phyloP scores from a whole-genome alignment of 768 basidiomycete species.

The Mycena amicta region DNA sequence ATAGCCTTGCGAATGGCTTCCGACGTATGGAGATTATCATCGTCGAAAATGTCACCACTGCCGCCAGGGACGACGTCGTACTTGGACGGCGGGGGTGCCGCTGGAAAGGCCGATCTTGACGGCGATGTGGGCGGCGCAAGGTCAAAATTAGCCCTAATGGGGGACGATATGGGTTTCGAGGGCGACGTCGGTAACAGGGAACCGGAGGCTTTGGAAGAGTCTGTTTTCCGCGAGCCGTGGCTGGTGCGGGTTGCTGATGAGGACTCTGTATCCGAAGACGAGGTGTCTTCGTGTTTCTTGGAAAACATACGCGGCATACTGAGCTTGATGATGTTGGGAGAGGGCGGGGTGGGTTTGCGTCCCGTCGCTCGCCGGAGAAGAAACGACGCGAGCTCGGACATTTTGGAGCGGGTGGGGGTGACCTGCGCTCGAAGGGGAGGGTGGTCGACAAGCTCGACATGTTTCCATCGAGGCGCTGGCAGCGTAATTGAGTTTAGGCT shows the following conservation, averaged over 20 bases:
- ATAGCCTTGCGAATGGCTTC: constrained; percentile 65
- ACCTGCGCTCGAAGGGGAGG: background rate
- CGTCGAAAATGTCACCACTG: constrained; percentile 49
- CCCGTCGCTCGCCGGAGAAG: constrained; percentile 45
- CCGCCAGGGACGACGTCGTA: constrained; percentile 23
- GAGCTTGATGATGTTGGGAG: constrained; percentile 30
- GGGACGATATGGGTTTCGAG: constrained; percentile 6
- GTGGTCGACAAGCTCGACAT: constrained; percentile 15
- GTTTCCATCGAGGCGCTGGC: constrained; percentile 25
- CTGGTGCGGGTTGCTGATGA: constrained; percentile 24
- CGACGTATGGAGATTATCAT: constrained; percentile 53
- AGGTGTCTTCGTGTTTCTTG: constrained; percentile 34
- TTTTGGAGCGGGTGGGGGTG: constrained; percentile 24
- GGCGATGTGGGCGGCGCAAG: constrained; percentile 18
- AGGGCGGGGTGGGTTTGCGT: constrained; percentile 26
- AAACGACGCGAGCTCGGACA: constrained; percentile 34
- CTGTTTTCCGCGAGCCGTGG: constrained; percentile 1
- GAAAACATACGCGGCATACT: constrained; percentile 35
- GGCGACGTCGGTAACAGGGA: background rate
- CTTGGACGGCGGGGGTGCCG: constrained; percentile 27
- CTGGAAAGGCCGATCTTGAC: constrained; percentile 23
- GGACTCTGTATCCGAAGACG: constrained; percentile 30
- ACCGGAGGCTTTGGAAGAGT: background rate
- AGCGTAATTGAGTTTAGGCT: too few relatives aligned
- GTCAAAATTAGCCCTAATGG: constrained; percentile 11